phyloP scores from a whole-genome alignment of 129 eudicot genomes.

The Pseudognaphalium luteoalbum region DNA sequence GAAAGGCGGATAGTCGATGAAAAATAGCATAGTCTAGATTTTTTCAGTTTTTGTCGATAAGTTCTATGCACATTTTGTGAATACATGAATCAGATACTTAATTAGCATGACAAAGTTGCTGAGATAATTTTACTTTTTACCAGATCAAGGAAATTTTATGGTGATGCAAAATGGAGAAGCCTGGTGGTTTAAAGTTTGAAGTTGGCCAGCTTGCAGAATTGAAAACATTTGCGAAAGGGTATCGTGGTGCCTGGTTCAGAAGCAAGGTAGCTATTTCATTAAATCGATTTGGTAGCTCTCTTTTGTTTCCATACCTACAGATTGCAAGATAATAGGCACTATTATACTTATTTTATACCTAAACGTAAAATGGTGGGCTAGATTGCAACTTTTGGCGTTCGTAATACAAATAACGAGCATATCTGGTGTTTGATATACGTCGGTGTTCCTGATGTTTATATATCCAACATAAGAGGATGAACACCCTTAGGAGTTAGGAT shows the following conservation, averaged over 20 bases:
- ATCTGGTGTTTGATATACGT: background rate
- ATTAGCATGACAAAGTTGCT: background rate
- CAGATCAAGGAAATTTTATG: background rate
- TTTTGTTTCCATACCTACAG: background rate
- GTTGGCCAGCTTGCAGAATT: constrained; percentile 2
- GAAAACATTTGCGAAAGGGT: background rate
- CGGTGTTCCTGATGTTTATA: background rate
- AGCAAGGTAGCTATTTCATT: constrained; percentile 7
- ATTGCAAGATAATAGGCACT: background rate
- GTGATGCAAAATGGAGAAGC: constrained; percentile 2
- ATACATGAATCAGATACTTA: background rate
- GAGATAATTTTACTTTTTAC: background rate
- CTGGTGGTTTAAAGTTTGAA: background rate
- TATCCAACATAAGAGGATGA: background rate
- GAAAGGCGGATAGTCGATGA: background rate
- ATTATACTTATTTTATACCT: no score
- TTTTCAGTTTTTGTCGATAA: background rate
- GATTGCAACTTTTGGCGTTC: background rate
- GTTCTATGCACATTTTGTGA: background rate
- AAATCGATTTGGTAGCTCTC: background rate
- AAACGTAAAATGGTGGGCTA: background rate
- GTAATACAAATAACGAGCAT: background rate
- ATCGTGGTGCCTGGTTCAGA: constrained; percentile 11
- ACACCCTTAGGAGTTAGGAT: background rate
- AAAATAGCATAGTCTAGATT: background rate